Evolutionary conservation across 306 rosid species (phyloP), one percentile per base, ranked within the genome.

Genomic region (Glycyrrhiza uralensis): DNA sequence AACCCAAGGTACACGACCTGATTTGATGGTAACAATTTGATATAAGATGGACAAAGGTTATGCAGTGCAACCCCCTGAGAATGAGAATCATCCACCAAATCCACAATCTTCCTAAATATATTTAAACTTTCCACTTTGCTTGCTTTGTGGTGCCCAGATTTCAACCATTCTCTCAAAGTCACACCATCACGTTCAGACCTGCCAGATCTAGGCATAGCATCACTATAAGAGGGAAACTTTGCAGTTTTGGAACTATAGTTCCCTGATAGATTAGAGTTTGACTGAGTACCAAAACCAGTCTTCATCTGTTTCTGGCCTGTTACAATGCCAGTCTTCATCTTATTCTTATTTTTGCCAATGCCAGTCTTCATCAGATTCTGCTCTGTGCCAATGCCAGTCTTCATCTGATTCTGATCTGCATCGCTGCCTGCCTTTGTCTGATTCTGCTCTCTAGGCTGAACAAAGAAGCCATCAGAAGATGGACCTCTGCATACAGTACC

Each of bases 81-180:
- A 74, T 90, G 93, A 66, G 45, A 80, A 38, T 54, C 67, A 52
- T 90, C 88, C 74, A 93, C 90, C 59, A 91, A 87, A 75, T 86
- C 87, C 78, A 89, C 90, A 76, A 93, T 87, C 68, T 82, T 88
- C 75, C 82, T 86, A 75, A 89, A 90, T 81, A 89, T 70, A 86
- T 78, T 26, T 82, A 93, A 57, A 77, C 88, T 70, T 72, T 84
- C 90, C 52, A 49, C 75, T 85, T 89, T 93, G 68, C 82, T 83
- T 29, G 68, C 86, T 75, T 73, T 85, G 56, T 68, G 86, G 61
- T 46, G 71, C 56, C 76, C 82, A 58, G 14, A 67, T 77, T 81
- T 87, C 78, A 93, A 82, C 97, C 98, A 93, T 50, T 90, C 92
- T 85, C 96, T 87, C 79, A 93, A 75, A 77, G 78, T 89, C 76